Evolutionary conservation across 352 stramenopile genomes (phyloP), one percentile per base, ranked within the genome.

Genomic region (Plasmopara halstedii): DNA sequence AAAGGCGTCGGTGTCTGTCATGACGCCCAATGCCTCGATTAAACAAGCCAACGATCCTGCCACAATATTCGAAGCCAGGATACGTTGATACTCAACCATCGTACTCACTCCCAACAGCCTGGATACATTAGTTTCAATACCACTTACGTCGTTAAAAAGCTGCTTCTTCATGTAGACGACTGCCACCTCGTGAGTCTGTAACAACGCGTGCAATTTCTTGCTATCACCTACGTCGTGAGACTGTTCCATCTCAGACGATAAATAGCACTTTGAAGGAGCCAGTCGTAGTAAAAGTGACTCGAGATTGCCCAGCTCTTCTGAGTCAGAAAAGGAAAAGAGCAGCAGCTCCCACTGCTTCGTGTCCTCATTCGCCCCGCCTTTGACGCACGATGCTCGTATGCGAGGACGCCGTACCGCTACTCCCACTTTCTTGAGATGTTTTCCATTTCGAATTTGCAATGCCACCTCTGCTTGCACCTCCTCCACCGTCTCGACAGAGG

Each of bases 221-320:
- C 65, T 85, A 47, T 94, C 83, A 21, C 73, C 77, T 21, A 85
- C 50, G 20, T 53, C 50, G 38, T 81, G 73, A 34, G 78, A 62
- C 36, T 81, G 69, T 15, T 70, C 60, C 14, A 88, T 58, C 13
- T 88, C 73, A 2, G 63, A 40, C 2, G 76, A 58, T n/a, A 91
- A 23, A 33, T 74, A 86, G 57, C 79, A 91, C 47, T 70, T 85
- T 23, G 80, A 78, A 0, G 83, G 83, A 21, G 63, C 62, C n/a
- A 89, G 52, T 37, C 92, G 83, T 41, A 94, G 73, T 29, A 94
- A 55, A 15, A 94, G 66, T 29, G 80, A 90, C 62, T 94, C 83
- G 17, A 94, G 58, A 43, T 89, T 86, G 33, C 71, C 72, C 39
- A 94, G 55, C 42, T 90, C 77, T 58, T 76, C 89, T 35, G 80